A percentile compares a stretch with the other conserved stretches of the same genome.
phyloP scores from a whole-genome alignment of 768 basidiomycete species.

The Russula vinacea region DNA sequence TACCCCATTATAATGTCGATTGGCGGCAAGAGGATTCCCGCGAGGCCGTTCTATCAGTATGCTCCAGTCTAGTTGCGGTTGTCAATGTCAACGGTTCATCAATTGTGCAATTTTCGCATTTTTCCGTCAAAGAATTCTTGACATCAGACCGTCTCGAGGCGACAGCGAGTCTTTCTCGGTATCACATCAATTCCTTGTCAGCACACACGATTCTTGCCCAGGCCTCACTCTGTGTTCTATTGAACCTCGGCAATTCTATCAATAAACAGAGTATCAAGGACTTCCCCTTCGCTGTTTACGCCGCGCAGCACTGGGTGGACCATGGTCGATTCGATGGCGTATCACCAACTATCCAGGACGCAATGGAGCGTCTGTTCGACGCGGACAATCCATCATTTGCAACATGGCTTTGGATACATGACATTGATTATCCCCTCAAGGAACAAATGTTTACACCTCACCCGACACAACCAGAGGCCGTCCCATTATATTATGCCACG shows the following conservation, averaged over 20 bases:
- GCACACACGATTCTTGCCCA: background rate
- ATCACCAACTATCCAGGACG: background rate
- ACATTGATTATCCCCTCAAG: background rate
- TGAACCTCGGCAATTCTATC: background rate
- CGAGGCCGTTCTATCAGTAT: background rate
- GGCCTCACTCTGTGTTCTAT: background rate
- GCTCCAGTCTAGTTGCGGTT: constrained; percentile 9
- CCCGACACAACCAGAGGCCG: background rate
- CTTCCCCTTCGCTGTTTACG: background rate
- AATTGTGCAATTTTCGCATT: constrained; percentile 11
- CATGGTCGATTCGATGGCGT: background rate
- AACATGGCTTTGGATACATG: background rate
- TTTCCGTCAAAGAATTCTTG: constrained; percentile 14
- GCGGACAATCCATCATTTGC: background rate
- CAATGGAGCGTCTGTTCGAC: background rate
- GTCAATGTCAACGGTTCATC: background rate
- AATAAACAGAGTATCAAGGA: background rate
- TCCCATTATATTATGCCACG: background rate
- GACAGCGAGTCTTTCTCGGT: background rate
- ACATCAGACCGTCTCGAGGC: background rate
- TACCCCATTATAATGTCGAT: background rate
- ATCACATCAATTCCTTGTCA: background rate
- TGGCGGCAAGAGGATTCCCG: background rate
- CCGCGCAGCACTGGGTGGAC: background rate
- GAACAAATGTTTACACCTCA: background rate